Evolutionary conservation across 140 eudicot species (phyloP), one percentile per base, ranked within the genome.

Genomic region (Bidens hawaiensis): DNA sequence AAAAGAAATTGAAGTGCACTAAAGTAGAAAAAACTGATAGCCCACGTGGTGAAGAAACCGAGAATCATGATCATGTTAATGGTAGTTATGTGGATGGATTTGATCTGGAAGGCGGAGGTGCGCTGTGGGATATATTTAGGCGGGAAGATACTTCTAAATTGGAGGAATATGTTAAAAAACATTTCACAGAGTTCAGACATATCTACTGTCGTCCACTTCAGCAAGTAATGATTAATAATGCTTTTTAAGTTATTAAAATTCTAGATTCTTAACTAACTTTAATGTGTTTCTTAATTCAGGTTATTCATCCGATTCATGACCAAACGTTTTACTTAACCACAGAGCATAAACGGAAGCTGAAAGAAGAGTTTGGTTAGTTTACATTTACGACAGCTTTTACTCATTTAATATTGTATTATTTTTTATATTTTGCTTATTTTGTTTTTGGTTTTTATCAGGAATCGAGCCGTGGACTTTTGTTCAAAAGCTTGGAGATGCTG

Each of bases 51-150:
- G 22, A 11, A 1, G 45, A 53, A 38, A 10, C 13, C 43, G 53
- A 65, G 31, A 30, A 48, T 21, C 46, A 12, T 27, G 47, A 53
- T 42, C 67, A 23, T 13, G 3, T 16, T 45, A n/a, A 19, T 34
- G 72, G 72, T 56, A 18, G 13, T 14, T 65, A 63, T 48, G 49
- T 59, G 30, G 73, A 67, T n/a, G 69, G 68, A 26, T 69, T 26
- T 63, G 66, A 64, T 56, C 47, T 67, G 26, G 52, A 25, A 51
- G 82, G 72, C 12, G 86, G 86, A 22, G 90, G 86, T 50, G 90
- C 86, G 61, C 15, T 83, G 17, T 83, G 90, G 93, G 93, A 81
- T 75, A 78, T 84, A 13, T 84, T 84, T 43, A 51, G 93, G 65
- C 50, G 85, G 58, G 74, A 84, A 69, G 87, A 84, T 66, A 60